These are phyloP conservation scores for Groenewaldozyma tartarivorans DNA, from an alignment of 805 yeast genomes.

Conservation along the genomic window DNA sequence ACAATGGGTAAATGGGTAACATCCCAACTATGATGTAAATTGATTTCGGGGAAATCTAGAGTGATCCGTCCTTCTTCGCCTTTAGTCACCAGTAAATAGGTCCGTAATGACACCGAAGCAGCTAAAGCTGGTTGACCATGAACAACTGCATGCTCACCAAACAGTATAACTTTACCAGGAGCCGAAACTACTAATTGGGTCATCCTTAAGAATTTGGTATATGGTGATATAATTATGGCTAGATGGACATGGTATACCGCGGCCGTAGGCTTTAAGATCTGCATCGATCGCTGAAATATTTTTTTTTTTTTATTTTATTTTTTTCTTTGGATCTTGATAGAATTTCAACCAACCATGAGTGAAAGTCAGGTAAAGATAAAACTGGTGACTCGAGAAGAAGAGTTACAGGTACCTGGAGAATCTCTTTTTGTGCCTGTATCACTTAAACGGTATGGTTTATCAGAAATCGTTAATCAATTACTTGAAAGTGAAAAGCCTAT, in stretches of 20 bases:
- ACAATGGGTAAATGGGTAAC: slow-evolving; percentile 42
- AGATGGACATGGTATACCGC: too few relatives aligned
- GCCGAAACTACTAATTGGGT: slow-evolving; percentile 63
- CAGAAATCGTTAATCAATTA: slow-evolving; percentile 91
- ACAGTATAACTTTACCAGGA: slow-evolving; percentile 92
- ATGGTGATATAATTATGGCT: too few relatives aligned
- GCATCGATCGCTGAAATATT: background rate
- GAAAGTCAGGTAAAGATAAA: slow-evolving; percentile 59
- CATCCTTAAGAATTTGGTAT: too few relatives aligned
- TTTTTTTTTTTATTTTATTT: background rate
- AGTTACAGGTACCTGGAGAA: slow-evolving; percentile 62
- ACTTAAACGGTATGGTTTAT: slow-evolving; percentile 81
- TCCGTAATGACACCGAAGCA: slow-evolving; percentile 80
- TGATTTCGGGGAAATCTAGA: slow-evolving; percentile 79
- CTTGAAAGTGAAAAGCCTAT: slow-evolving; percentile 50
- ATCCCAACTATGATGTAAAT: slow-evolving; percentile 56
- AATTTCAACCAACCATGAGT: slow-evolving; percentile 5
- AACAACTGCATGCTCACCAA: slow-evolving; percentile 97
- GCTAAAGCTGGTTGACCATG: slow-evolving; percentile 92
- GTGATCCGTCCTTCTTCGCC: slow-evolving; percentile 33
- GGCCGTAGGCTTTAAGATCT: background rate
- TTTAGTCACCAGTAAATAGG: slow-evolving; percentile 61
- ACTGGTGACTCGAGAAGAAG: slow-evolving; percentile 67
- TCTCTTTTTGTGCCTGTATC: slow-evolving; percentile 84
- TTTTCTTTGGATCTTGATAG: background rate